Evolutionary conservation across 192 early-diverging fungal species (phyloP), one percentile per base, ranked within the genome.

Genomic region (Oehlia diaphana): DNA sequence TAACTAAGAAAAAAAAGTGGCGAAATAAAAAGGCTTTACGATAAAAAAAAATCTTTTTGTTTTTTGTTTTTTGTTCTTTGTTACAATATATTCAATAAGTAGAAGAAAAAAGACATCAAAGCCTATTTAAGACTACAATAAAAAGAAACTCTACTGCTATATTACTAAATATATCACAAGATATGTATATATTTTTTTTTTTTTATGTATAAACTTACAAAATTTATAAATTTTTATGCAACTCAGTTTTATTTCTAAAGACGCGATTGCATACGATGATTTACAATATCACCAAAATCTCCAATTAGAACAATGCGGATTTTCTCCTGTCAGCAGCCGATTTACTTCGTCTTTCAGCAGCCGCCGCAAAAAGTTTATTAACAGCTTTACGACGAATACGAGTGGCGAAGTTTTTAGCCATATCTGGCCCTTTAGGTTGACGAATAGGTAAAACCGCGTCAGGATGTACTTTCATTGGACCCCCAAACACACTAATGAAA

Each of bases 381-480:
- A 70, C 77, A 69, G 77, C 77, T n/a, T 78, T 78, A 61, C 77
- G 77, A 61, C 77, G 77, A 78, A 78, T 78, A 14, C 77, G 65
- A 50, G 77, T 78, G 14, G 77, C 77, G 67, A 78, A 78, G 47
- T 78, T 78, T 42, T 78, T 78, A 8, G 77, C 28, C 65, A 78
- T 78, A 61, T 78, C 77, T 5, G 77, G 77, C 0, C 77, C 77
- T 69, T 78, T 78, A 23, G 77, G 77, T 26, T 78, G 77, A 50
- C 77, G 77, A 61, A 78, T 78, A 13, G 77, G 77, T 23, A 78
- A 49, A 69, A 78, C 49, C 21, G 77, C 68, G 49, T 78, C 77
- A 33, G 77, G 67, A 58, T 78, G 65, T 13, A 78, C 49, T 62
- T 70, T 78, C 77, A 70, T 39, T 37, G 77, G 77, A 28, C 77